A percentile compares a stretch with the other conserved stretches of the same genome.
Conservation (phyloP, 1,139 yeast genomes). For the Suhomyces wounanorum region DNA sequence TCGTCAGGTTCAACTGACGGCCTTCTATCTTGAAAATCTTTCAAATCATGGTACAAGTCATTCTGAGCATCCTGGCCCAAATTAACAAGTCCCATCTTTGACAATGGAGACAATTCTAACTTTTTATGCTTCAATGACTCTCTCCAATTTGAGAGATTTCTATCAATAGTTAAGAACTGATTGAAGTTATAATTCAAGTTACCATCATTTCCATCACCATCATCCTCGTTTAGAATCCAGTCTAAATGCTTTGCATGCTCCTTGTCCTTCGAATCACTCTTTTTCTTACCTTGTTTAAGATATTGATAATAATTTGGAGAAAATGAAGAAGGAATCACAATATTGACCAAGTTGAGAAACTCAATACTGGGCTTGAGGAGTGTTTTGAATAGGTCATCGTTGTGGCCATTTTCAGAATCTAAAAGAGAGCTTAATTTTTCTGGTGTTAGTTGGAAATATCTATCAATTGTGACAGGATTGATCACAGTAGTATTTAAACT, state of each 20-base stretch:
- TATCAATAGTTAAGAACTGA: constrained; percentile 48
- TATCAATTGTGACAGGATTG: constrained; percentile 51
- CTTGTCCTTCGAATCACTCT: constrained; percentile 20
- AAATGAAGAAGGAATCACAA: constrained; percentile 51
- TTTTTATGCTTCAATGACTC: constrained; percentile 36
- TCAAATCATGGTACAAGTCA: constrained; percentile 39
- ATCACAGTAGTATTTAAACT: constrained; percentile 51
- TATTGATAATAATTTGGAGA: constrained; percentile 53
- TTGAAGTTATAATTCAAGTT: constrained; percentile 49
- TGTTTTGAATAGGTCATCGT: constrained; percentile 41
- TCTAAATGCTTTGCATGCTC: constrained; percentile 37
- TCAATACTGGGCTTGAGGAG: constrained; percentile 48
- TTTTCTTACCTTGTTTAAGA: constrained; percentile 34
- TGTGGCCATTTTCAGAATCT: constrained; percentile 18
- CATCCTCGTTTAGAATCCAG: constrained; percentile 52
- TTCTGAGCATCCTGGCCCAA: constrained; percentile 27
- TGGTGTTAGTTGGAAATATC: constrained; percentile 51
- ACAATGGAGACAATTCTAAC: constrained; percentile 35
- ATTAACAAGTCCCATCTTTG: constrained; percentile 39
- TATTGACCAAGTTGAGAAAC: constrained; percentile 46
- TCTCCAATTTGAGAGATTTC: constrained; percentile 48
- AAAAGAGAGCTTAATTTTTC: constrained; percentile 44
- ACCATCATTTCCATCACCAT: constrained; percentile 55
- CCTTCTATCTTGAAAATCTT: constrained; percentile 13
- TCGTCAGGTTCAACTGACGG: constrained; percentile 8